A percentile compares a stretch with the other conserved stretches of the same genome.
These are phyloP conservation scores for Nicotiana knightiana DNA, from an alignment of 257 asterid species.

Conservation along the genomic window DNA sequence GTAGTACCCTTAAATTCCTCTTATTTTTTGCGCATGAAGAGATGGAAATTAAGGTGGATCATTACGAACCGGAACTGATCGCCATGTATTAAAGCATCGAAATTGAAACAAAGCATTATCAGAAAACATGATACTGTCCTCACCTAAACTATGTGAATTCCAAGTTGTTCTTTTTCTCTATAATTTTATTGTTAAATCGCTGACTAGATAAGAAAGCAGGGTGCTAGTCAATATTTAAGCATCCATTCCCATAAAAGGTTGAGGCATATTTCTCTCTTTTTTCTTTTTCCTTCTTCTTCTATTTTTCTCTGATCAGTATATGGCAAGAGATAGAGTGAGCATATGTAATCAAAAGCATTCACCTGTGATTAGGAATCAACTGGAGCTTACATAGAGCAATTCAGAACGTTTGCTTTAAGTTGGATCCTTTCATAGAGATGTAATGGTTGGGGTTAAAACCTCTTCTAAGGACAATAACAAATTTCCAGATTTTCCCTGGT, in stretches of 20 bases:
- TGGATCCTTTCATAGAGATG: not conserved
- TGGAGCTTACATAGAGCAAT: not conserved
- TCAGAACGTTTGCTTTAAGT: not conserved
- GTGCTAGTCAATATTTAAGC: not conserved
- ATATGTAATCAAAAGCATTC: not conserved
- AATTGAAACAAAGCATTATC: too few species aligned
- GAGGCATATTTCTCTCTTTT: not conserved
- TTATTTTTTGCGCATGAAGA: too few species aligned
- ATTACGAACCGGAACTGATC: too few species aligned
- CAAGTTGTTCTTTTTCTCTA: too few species aligned
- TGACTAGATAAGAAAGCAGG: not conserved
- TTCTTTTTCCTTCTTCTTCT: not conserved
- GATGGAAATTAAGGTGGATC: too few species aligned
- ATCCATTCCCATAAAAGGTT: not conserved
- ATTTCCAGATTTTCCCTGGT: not conserved
- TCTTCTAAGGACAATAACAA: not conserved
- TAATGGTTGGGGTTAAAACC: not conserved
- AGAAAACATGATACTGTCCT: too few species aligned
- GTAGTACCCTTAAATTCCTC: too few species aligned
- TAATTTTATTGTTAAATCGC: too few species aligned
- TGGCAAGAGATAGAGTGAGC: not conserved
- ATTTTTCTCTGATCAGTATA: not conserved
- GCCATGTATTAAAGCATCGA: too few species aligned
- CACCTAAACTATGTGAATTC: too few species aligned
- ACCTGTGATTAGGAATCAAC: not conserved